Evolutionary conservation across 352 stramenopile species (phyloP).

Genomic region (Phytophthora sp.): DNA sequence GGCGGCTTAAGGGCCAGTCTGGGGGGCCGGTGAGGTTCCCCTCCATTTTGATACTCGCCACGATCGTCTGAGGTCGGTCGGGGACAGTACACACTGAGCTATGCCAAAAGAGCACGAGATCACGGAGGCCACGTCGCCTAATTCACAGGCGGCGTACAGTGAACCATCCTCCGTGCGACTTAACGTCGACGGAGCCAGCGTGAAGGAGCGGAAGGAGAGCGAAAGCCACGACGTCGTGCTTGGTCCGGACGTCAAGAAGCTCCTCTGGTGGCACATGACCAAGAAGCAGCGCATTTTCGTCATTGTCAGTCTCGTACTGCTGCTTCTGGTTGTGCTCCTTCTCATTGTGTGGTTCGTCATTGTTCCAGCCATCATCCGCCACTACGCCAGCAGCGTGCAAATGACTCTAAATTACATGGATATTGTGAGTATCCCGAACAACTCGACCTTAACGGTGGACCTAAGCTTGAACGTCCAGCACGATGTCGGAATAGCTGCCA

Average conservation of each 20-base stretch:
- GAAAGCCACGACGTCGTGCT: constrained; percentile 7
- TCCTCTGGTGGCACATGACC: constrained; percentile 58
- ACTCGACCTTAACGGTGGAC: constrained; percentile 46
- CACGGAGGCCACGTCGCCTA: constrained; percentile 16
- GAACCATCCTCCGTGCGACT: constrained; percentile 20
- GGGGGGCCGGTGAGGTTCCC: not conserved
- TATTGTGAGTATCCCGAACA: constrained; percentile 46
- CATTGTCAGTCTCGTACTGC: constrained; percentile 45
- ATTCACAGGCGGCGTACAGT: constrained; percentile 3
- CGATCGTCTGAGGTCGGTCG: not conserved
- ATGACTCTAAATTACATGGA: constrained; percentile 72
- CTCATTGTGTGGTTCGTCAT: constrained; percentile 68
- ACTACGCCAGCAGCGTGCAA: constrained; percentile 52
- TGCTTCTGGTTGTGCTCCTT: constrained; percentile 43
- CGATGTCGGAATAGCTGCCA: constrained; percentile 40
- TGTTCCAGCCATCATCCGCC: constrained; percentile 57
- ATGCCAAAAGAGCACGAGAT: constrained; percentile 10
- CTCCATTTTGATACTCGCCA: not conserved
- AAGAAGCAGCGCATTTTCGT: constrained; percentile 51
- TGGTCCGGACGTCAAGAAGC: constrained; percentile 27
- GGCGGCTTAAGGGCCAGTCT: no score
- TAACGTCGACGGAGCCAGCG: not conserved
- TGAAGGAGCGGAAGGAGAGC: constrained; percentile 13
- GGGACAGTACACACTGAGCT: no score
- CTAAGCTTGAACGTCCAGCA: constrained; percentile 58